Evolutionary conservation across 2,329 filamentous ascomycete species (phyloP).

Genomic region (Colletotrichum neosansevieriae): DNA sequence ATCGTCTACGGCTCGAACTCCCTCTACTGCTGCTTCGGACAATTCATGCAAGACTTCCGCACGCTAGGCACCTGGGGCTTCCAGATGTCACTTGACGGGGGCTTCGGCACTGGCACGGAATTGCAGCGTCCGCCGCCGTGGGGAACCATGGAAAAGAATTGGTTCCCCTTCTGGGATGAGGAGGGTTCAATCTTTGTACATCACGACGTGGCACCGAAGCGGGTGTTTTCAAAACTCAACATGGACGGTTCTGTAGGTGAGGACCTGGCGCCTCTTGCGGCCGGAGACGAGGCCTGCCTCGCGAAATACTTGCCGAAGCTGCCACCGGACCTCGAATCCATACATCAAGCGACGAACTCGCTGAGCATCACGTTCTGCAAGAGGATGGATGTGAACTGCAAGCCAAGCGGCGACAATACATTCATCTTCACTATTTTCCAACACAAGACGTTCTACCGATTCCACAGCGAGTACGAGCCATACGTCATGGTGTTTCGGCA

Average conservation of each 20-base stretch:
- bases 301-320: constrained; percentile 57
- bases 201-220: constrained; percentile 63
- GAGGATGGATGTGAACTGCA: constrained; percentile 58
- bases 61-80: constrained; percentile 58
- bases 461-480: constrained; percentile 66
- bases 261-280: constrained; percentile 57
- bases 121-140: constrained; percentile 62
- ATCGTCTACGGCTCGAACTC: constrained; percentile 69
- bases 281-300: constrained; percentile 60
- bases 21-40: constrained; percentile 65
- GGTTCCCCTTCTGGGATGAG: constrained; percentile 70
- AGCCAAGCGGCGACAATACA: constrained; percentile 59
- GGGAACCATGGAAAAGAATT: constrained; percentile 69
- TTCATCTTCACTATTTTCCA: constrained; percentile 68
- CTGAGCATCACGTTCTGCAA: constrained; percentile 66
- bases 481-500: constrained; percentile 65
- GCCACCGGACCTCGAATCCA: constrained; percentile 54
- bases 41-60: constrained; percentile 67
- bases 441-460: constrained; percentile 62
- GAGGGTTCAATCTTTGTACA: constrained; percentile 61
- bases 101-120: constrained; percentile 61
- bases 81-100: constrained; percentile 43
- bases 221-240: constrained; percentile 61
- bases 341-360: constrained; percentile 72
- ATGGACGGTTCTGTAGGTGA: constrained; percentile 59